Percentiles rank a stretch among this genome's conserved stretches.
Conservation (phyloP, 225 moss, liverwort and hornwort species). For the Pseudisothecium myosuroides region DNA sequence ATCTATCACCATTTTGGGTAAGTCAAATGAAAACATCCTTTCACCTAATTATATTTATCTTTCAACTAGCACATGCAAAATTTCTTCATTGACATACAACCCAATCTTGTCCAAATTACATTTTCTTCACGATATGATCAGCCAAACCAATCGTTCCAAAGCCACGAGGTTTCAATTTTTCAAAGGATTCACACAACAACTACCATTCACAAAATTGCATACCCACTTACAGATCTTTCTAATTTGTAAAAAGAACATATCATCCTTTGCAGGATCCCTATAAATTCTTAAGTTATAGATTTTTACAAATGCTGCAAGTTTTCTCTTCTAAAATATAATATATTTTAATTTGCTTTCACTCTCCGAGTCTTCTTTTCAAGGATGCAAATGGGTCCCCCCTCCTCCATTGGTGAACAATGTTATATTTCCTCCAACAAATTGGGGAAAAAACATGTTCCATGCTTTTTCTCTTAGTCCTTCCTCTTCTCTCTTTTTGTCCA, state of each 20-base stretch:
- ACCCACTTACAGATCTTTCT: not conserved
- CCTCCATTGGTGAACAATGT: not conserved
- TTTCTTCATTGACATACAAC: not conserved
- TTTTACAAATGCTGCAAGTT: not conserved
- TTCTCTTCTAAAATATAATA: not conserved
- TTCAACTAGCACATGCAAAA: not conserved
- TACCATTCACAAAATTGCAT: not conserved
- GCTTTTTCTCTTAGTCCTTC: too few species aligned
- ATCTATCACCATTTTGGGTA: not conserved
- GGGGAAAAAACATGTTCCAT: too few species aligned
- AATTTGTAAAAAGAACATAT: not conserved
- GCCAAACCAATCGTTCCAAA: not conserved
- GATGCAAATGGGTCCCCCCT: not conserved
- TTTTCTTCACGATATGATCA: not conserved
- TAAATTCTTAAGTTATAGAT: not conserved
- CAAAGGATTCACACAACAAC: not conserved
- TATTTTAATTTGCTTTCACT: not conserved
- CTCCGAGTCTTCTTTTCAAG: accelerated
- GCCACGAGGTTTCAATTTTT: too few species aligned
- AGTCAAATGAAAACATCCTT: accelerated
- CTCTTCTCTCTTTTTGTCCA: too few species aligned
- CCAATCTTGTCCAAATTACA: accelerated
- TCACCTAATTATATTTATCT: not conserved
- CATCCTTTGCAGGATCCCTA: accelerated
- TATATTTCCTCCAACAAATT: not conserved